Evolutionary conservation across 257 asterid species (phyloP).

Genomic region (Scutellaria galericulata): DNA sequence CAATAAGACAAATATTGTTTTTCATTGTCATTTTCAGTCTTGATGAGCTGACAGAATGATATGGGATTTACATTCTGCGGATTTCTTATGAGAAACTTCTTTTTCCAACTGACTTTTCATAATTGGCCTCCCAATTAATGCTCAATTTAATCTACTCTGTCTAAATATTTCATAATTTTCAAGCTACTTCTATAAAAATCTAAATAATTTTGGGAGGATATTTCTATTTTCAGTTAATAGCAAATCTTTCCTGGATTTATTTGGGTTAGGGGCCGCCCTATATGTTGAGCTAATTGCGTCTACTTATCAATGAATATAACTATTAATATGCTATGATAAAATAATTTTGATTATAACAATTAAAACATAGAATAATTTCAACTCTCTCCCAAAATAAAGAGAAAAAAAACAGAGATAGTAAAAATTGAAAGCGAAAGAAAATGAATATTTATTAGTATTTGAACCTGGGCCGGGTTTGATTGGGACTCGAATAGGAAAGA

Average conservation of each 20-base stretch:
- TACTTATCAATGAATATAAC: too few species aligned
- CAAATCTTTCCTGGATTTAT: neutral
- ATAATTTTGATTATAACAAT: too few species aligned
- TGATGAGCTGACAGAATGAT: slow-evolving; percentile 40
- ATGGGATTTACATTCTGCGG: slow-evolving; percentile 37
- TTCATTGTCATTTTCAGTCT: slow-evolving; percentile 46
- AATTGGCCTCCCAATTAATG: slow-evolving; percentile 31
- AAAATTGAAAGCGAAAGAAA: too few species aligned
- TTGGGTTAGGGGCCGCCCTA: neutral
- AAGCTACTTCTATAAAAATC: neutral
- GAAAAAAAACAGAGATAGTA: too few species aligned
- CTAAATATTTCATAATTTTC: slow-evolving; percentile 21
- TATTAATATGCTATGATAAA: too few species aligned
- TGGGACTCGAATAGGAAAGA: too few species aligned
- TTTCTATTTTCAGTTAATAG: neutral
- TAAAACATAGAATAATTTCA: too few species aligned
- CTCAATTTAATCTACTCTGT: slow-evolving; percentile 15
- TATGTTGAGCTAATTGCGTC: too few species aligned
- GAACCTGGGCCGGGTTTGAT: too few species aligned
- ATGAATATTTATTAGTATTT: too few species aligned
- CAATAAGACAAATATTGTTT: slow-evolving; percentile 38
- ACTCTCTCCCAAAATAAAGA: too few species aligned
- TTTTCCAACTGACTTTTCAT: slow-evolving; percentile 42
- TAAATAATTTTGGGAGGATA: neutral
- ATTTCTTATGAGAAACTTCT: slow-evolving; percentile 40